phyloP scores from a whole-genome alignment of 2,329 filamentous ascomycete species.

The Nectriaceae sp. region DNA sequence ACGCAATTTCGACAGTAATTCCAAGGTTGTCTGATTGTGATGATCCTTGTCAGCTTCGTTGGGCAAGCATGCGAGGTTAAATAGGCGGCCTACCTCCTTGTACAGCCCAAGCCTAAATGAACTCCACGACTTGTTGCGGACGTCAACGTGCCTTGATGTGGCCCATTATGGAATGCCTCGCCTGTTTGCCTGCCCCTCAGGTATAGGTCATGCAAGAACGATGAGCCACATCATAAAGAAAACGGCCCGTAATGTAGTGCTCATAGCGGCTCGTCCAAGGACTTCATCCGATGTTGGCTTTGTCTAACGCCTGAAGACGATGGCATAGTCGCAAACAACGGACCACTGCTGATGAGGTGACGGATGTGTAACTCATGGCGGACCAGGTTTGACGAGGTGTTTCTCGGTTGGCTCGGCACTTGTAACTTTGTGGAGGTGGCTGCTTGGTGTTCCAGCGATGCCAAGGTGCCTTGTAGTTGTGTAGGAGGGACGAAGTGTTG shows the following conservation, averaged over 20 bases:
- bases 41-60: too few species aligned
- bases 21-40: too few species aligned
- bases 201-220: conserved; percentile 3
- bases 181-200: not conserved
- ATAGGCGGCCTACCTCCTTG: not conserved
- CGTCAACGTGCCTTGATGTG: not conserved
- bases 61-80: not conserved
- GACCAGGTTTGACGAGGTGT: conserved; percentile 1
- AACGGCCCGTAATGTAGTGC: not conserved
- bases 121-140: not conserved
- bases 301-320: conserved; percentile 8
- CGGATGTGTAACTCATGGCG: conserved; percentile 15
- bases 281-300: not conserved
- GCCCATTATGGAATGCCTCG: not conserved
- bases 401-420: conserved; percentile 13
- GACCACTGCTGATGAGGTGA: conserved; percentile 17
- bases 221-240: not conserved
- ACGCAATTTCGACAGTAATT: conserved; percentile 4
- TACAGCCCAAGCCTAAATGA: not conserved
- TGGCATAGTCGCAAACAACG: conserved; percentile 11
- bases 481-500: conserved; percentile 9
- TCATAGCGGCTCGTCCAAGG: not conserved
- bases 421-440: conserved; percentile 10
- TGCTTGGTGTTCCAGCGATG: not conserved
- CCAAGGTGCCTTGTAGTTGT: not conserved